Conservation (phyloP, 345 rosid genomes). For the Anastatica hierochuntica region DNA sequence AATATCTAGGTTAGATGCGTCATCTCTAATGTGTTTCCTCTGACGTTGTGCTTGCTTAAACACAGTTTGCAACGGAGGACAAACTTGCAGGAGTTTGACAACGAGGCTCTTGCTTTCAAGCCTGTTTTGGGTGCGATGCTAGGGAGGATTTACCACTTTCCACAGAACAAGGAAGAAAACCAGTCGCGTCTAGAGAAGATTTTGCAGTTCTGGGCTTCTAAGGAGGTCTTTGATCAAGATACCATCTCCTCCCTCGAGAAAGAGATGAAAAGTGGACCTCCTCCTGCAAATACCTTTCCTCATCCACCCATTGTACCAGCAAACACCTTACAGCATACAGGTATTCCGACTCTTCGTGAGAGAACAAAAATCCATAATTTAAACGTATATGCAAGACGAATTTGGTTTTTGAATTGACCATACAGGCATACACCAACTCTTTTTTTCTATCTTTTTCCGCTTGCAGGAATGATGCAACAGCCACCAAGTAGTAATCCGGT, state of each 20-base stretch:
- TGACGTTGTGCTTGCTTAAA: constrained; percentile 6
- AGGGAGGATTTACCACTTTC: constrained; percentile 69
- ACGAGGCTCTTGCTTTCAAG: constrained; percentile 87
- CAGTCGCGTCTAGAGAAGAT: constrained; percentile 89
- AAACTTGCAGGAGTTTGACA: constrained; percentile 70
- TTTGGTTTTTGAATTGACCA: background rate
- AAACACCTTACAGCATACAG: constrained; percentile 25
- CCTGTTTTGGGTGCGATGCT: constrained; percentile 91
- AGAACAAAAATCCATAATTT: background rate
- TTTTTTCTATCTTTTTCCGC: background rate
- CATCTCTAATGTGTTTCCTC: background rate
- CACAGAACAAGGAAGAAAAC: constrained; percentile 82
- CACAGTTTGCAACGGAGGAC: constrained; percentile 86
- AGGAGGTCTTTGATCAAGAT: constrained; percentile 91
- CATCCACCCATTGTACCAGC: constrained; percentile 48
- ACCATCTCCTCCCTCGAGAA: constrained; percentile 61
- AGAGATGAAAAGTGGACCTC: constrained; percentile 84
- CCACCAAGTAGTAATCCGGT: constrained; percentile 32
- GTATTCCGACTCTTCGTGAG: constrained; percentile 8
- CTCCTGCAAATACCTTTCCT: constrained; percentile 39
- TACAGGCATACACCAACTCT: constrained; percentile 5
- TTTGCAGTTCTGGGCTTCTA: constrained; percentile 89
- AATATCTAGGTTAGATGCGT: too few relatives aligned
- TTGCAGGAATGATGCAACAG: constrained; percentile 39
- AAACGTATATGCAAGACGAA: background rate